Base-by-base conservation (phyloP, 345 rosid species). In the Crucihimalaya himalaica region DNA sequence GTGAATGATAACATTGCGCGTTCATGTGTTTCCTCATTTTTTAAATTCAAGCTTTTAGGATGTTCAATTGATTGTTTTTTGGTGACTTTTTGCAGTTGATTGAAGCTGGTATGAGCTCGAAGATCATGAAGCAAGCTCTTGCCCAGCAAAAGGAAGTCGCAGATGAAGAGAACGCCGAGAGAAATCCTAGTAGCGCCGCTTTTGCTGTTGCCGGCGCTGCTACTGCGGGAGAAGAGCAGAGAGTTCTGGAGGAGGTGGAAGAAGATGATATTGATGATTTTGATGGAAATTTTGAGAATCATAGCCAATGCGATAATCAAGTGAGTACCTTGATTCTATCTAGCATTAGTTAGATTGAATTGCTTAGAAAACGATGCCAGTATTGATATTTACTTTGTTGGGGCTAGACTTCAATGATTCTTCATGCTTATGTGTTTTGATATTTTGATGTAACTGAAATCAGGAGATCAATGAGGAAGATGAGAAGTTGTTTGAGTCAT, bases 391-490 rank as follows among this genome's bases (percentile, higher is more conserved):
- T 29, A 29, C 6, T 6, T 29, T 29, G 31, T 29, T 29, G 9
- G 3, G 39, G 12, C 25, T 23, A 35, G 13, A 11, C 39, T 10
- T 35, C 21, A 27, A 27, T 54, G 27, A 48, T 43, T 47, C 48
- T 51, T 21, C 27, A 50, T 68, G 31, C 27, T 63, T 52, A 20
- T 63, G 76, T n/a, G n/a, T 48, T 18, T 13, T 31, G 43, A 18
- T 48, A 8, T 8, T 45, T 16, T 54, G 19, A 45, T 52, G 37
- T 47, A 32, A 62, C 18, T 23, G 16, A 57, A 51, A 10, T 19
- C 79, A 94, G 92, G 93, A 87, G 60, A 84, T 92, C 46, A 82
- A 86, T 70, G 96, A 90, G 76, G 87, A 86, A 5, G 97, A 95
- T 37, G 98, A 90, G 87, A 85, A 81, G 82, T 66, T 92, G 74